phyloP scores from a whole-genome alignment of 805 yeast genomes.

The Starmerella khaoyaiensis region DNA sequence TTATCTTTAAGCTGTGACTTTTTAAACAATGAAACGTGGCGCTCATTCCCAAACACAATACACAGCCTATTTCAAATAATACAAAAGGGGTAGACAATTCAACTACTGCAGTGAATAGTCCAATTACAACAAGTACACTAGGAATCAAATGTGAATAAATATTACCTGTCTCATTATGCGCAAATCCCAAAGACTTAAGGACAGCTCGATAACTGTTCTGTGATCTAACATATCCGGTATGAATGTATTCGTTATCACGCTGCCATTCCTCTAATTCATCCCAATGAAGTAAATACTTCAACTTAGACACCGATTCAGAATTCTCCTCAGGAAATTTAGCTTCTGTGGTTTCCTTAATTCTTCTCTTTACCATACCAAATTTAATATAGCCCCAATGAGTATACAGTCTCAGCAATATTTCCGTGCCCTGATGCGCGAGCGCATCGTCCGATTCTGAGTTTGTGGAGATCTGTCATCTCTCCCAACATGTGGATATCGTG shows the following conservation, averaged over 20 bases:
- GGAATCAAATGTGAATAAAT: conserved; percentile 50
- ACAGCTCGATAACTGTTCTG: conserved; percentile 38
- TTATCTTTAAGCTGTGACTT: conserved; percentile 46
- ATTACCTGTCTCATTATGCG: conserved; percentile 63
- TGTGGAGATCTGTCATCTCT: too few species aligned
- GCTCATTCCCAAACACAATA: conserved; percentile 47
- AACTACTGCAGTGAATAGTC: conserved; percentile 14
- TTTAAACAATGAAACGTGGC: conserved; percentile 56
- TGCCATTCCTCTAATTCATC: conserved; percentile 62
- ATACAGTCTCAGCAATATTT: too few species aligned
- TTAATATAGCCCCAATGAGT: too few species aligned
- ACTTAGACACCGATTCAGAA: too few species aligned
- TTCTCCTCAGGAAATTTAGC: too few species aligned
- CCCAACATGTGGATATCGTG: too few species aligned
- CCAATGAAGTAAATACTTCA: conserved; percentile 26
- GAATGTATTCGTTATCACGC: conserved; percentile 54
- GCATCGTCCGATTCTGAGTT: too few species aligned
- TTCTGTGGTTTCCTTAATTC: too few species aligned
- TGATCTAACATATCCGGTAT: conserved; percentile 50
- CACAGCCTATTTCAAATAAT: conserved; percentile 45
- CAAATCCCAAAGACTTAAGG: conserved; percentile 36
- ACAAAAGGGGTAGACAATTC: conserved; percentile 32
- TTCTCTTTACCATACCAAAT: too few species aligned
- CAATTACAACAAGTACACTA: conserved; percentile 21
- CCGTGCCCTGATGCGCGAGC: too few species aligned